Evolutionary conservation across 2,329 filamentous ascomycete species (phyloP).

Genomic region (Diplodia intermedia): DNA sequence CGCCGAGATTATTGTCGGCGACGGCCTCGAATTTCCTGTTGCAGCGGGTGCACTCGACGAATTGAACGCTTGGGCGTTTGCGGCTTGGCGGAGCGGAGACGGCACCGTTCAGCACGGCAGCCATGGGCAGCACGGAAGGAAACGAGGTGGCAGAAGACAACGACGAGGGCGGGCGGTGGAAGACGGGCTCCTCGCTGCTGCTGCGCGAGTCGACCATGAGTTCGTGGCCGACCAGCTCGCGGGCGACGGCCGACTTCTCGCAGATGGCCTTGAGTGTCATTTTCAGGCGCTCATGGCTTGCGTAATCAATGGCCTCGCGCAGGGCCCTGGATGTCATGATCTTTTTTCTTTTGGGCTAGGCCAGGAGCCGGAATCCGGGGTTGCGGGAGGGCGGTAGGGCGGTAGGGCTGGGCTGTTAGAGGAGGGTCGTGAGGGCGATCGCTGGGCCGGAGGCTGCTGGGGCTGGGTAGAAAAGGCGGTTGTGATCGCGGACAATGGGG

Average conservation of each 20-base stretch:
- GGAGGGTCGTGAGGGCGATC: neutral
- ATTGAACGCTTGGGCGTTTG: slow-evolving; percentile 17
- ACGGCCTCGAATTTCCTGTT: slow-evolving; percentile 29
- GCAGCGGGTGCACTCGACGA: slow-evolving; percentile 18
- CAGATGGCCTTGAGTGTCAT: slow-evolving; percentile 31
- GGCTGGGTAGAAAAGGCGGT: neutral
- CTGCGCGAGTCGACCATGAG: slow-evolving; percentile 28
- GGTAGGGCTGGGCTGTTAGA: neutral
- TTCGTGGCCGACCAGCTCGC: slow-evolving; percentile 30
- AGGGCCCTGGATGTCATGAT: slow-evolving; percentile 28
- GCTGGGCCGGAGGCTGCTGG: slow-evolving; percentile 5
- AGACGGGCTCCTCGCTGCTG: slow-evolving; percentile 30
- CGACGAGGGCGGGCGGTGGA: neutral
- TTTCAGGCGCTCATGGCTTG: slow-evolving; percentile 21
- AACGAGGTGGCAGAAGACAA: neutral
- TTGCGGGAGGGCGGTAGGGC: no score
- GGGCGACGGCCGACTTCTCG: slow-evolving; percentile 26
- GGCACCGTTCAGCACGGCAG: neutral
- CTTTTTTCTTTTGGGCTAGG: neutral
- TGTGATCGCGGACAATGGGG: neutral
- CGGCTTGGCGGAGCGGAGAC: slow-evolving; percentile 13
- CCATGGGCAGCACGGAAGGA: slow-evolving; percentile 14
- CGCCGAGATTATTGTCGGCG: slow-evolving; percentile 17
- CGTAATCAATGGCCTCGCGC: slow-evolving; percentile 30
- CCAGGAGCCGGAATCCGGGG: neutral